Evolutionary conservation across 2,329 filamentous ascomycete genomes (phyloP), one percentile per base, ranked within the genome.

Genomic region (Aaosphaeria pasadenensis): DNA sequence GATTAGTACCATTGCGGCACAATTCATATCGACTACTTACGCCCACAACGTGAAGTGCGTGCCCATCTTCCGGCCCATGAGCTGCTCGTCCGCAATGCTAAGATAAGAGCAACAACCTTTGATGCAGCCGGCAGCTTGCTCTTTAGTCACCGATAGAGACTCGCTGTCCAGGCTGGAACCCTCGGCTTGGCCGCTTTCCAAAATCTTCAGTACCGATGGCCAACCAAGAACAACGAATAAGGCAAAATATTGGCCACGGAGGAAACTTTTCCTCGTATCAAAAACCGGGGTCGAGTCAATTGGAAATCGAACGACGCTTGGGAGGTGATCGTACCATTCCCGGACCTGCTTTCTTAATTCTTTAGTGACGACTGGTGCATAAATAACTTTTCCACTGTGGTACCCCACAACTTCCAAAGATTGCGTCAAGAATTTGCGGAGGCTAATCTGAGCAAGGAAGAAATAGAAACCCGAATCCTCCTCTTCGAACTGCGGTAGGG

Each of bases 391-490:
- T 11, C 59, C 61, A 38, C 49, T 54, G 30, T 57, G 57, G 38
- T 60, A 62, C n/a, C 59, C 62, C 6, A 64, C 62, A 4, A 64
- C 58, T 44, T 63, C 60, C 11, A 64, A 51, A 5, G 50, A 60
- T 32, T 62, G 57, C 4, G 56, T 60, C 35, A 64, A 41, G 30
- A 64, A 57, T 33, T 63, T 64, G 9, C 60, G 51, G 3, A 64
- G 51, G 36, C 58, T 61, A 13, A 59, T 60, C 39, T 63, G 60
- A 6, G 59, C 62, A 5, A 64, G 46, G 33, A 64, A 64, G 44
- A 55, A 64, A 43, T 56, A 60, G 44, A 62, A 59, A 1, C 56
- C 54, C 3, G 62, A 62, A 32, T 64, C 60, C 36, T 62, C 59
- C 24, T 56, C 52, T 42, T 62, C 60, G 35, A 63, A 56, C 31